A percentile compares a stretch with the other conserved stretches of the same genome.
phyloP scores from a whole-genome alignment of 2,329 filamentous ascomycete species.

The Beauveria pseudobassiana region DNA sequence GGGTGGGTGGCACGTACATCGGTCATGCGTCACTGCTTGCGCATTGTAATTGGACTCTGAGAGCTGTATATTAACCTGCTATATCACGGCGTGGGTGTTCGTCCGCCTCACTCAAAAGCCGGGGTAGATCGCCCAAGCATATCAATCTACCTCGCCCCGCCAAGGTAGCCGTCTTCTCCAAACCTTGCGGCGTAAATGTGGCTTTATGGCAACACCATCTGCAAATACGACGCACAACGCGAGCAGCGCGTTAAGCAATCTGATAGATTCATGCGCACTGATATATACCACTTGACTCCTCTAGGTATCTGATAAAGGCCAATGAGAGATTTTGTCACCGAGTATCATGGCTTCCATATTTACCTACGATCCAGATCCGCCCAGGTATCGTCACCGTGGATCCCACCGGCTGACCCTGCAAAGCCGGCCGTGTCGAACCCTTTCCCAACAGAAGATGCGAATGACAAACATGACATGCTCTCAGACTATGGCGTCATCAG shows the following conservation, averaged over 20 bases:
- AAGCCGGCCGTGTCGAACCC: not conserved
- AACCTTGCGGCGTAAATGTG: not conserved
- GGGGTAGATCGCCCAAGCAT: no score
- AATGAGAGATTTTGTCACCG: not conserved
- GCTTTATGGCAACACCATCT: not conserved
- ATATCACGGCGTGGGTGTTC: no score
- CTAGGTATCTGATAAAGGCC: not conserved
- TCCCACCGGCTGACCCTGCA: slow-evolving; percentile 43
- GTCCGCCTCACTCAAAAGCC: no score
- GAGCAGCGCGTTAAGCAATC: not conserved
- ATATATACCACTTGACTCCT: not conserved
- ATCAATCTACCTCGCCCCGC: not conserved
- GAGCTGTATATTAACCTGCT: no score
- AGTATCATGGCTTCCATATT: slow-evolving; percentile 82
- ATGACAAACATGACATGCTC: slow-evolving; percentile 31
- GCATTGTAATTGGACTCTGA: no score
- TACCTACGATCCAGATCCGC: slow-evolving; percentile 84
- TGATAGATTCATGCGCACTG: not conserved
- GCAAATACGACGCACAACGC: not conserved
- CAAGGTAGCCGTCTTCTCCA: not conserved
- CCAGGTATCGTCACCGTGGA: slow-evolving; percentile 86
- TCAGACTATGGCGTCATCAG: slow-evolving; percentile 63
- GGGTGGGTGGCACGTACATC: no score
- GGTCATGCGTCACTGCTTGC: no score
- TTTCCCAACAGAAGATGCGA: not conserved